Evolutionary conservation across 768 basidiomycete genomes (phyloP).

Genomic region (Boletus bicolor): DNA sequence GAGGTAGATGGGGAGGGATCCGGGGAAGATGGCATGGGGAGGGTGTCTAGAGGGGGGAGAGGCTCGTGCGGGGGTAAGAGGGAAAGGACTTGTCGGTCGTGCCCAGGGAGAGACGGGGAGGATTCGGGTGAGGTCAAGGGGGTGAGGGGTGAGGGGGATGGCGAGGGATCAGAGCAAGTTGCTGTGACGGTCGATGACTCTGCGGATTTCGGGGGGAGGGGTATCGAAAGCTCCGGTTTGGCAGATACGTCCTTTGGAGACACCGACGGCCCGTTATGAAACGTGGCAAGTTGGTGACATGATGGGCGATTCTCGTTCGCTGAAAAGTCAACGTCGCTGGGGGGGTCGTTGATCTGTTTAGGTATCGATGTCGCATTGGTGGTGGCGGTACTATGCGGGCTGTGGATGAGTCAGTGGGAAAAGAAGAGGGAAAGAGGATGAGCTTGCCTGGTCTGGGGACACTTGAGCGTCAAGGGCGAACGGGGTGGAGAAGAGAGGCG

Average conservation of each 20-base stretch:
- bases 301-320: not conserved
- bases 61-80: slow-evolving; percentile 7
- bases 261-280: not conserved
- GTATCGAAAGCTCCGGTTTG: slow-evolving; percentile 2
- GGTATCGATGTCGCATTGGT: not conserved
- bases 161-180: not conserved
- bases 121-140: slow-evolving; percentile 21
- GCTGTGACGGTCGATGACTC: not conserved
- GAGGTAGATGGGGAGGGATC: not conserved
- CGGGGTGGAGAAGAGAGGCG: slow-evolving; percentile 11
- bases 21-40: not conserved
- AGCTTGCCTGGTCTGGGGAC: not conserved
- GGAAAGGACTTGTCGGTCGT: slow-evolving; percentile 20
- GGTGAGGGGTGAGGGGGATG: slow-evolving; percentile 15
- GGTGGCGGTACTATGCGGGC: slow-evolving; percentile 6
- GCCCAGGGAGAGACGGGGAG: slow-evolving; percentile 24
- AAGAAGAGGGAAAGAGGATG: not conserved
- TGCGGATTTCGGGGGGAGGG: not conserved
- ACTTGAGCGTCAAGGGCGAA: slow-evolving; percentile 7
- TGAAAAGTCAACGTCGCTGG: not conserved
- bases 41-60: slow-evolving; percentile 5
- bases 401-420: not conserved
- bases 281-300: not conserved
- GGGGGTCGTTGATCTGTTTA: not conserved
- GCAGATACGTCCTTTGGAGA: not conserved